phyloP scores from a whole-genome alignment of 805 yeast species.

The Schwanniomyces vanrijiae region DNA sequence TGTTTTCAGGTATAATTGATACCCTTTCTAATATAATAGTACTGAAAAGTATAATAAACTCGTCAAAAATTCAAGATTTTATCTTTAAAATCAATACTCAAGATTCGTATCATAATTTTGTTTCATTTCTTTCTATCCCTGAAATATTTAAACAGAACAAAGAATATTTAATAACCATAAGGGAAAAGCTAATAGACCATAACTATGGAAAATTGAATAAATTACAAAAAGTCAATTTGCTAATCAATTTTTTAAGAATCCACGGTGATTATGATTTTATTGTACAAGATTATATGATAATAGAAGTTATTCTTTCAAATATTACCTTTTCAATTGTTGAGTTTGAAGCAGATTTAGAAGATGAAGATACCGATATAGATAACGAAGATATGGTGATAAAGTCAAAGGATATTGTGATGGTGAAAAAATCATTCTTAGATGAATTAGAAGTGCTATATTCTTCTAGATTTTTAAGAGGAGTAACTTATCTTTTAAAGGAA shows the following conservation, averaged over 20 bases:
- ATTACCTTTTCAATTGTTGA: constrained; percentile 19
- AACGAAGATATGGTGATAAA: constrained; percentile 4
- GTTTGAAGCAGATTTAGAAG: constrained; percentile 16
- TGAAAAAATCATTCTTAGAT: constrained; percentile 2
- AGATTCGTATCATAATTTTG: constrained; percentile 10
- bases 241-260: constrained; percentile 17
- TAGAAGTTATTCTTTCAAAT: constrained; percentile 18
- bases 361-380: constrained; percentile 21
- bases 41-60: not conserved
- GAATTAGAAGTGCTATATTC: constrained; percentile 18
- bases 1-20: not conserved
- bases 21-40: not conserved
- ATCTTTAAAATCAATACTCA: constrained; percentile 7
- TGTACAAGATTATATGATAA: constrained; percentile 15
- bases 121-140: constrained; percentile 14
- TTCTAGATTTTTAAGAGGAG: constrained; percentile 19
- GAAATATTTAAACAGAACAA: constrained; percentile 2
- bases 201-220: not conserved
- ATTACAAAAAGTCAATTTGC: constrained; percentile 8
- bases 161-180: constrained; percentile 1
- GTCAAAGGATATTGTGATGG: constrained; percentile 8
- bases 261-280: constrained; percentile 14
- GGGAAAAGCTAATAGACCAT: not conserved
- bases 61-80: constrained; percentile 1
- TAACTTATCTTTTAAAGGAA: constrained; percentile 11